Percentiles rank a stretch among this genome's conserved stretches.
Conservation (phyloP, 257 asterid genomes). For the Linaria vulgaris region DNA sequence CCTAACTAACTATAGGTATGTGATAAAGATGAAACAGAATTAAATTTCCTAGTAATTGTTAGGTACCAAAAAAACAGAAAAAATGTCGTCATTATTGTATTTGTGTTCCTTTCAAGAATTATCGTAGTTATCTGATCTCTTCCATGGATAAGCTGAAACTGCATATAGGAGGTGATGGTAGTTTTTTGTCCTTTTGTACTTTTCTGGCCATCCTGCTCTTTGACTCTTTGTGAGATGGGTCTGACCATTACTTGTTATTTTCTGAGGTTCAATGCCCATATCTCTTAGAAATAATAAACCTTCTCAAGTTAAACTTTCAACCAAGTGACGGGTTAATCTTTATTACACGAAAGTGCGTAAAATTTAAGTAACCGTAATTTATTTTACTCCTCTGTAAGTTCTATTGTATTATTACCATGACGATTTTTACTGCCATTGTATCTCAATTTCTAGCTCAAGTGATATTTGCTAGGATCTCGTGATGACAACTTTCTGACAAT, state of each 20-base stretch:
- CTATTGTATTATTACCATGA: no score
- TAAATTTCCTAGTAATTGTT: no score
- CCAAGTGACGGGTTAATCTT: background rate
- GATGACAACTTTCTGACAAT: constrained; percentile 3
- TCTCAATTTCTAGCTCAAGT: background rate
- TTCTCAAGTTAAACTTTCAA: background rate
- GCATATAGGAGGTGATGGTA: background rate
- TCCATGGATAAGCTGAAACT: constrained; percentile 14
- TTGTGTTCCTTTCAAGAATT: no score
- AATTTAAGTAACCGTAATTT: background rate
- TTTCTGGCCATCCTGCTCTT: constrained; percentile 18
- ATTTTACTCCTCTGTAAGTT: no score
- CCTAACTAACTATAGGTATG: no score
- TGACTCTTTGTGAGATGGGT: constrained; percentile 18
- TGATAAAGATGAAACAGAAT: no score
- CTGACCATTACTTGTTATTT: constrained; percentile 20
- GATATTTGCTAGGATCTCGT: background rate
- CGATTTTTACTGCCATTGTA: no score
- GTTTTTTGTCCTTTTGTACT: constrained; percentile 20
- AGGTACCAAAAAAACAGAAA: no score
- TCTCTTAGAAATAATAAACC: constrained; percentile 4
- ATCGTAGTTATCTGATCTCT: background rate
- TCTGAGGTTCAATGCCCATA: constrained; percentile 1
- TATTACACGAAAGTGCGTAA: background rate
- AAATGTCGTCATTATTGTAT: no score